Base-by-base conservation (phyloP, 139 green algal genomes). In the Coccomyxa sp. region DNA sequence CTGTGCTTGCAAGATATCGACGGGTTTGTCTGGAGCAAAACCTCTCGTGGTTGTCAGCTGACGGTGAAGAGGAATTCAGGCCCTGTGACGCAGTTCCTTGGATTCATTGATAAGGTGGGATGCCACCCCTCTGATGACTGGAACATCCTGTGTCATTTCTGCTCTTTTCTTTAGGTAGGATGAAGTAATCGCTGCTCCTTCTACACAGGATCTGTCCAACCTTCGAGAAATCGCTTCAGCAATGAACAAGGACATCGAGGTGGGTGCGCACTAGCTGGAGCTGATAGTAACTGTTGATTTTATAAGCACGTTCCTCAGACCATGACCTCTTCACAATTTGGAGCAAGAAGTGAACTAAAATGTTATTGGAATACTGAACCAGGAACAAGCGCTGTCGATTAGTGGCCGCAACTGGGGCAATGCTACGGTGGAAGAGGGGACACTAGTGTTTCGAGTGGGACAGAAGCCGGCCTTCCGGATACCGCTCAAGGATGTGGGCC, bases 401-500 rank as follows among this genome's bases (percentile, higher is more conserved):
- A 84, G 51, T 13, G 94, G 94, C 0, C 87, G 90, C 76, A 97
- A 96, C 76, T 97, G 94, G 94, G 94, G 94, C 30, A 79, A 86
- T 13, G 80, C 92, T 25, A 79, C 82, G 10, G 83, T 96, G 16
- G 89, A 95, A 23, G 90, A 91, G 74, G 80, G 80, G 25, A 92
- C 85, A 45, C 87, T 99, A 27, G 75, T 88, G 17, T 99, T 98
- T 85, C 86, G 88, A 59, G 90, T 95, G 38, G 93, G 92, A 27
- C 87, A 79, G 66, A 93, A 95, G 84, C 81, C 92, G 58, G 85
- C 90, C 17, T 98, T 99, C 84, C 87, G 95, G 66, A 81, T 99
- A 80, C 88, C 93, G 10, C 90, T 99, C 67, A 86, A 92, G 7
- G 93, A 98, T 79, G 94, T 99, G 67, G 88, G 84, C 18, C 85